These are phyloP conservation scores for Guadua angustifolia DNA, from an alignment of 176 grass and related monocot genomes.

Conservation along the genomic window DNA sequence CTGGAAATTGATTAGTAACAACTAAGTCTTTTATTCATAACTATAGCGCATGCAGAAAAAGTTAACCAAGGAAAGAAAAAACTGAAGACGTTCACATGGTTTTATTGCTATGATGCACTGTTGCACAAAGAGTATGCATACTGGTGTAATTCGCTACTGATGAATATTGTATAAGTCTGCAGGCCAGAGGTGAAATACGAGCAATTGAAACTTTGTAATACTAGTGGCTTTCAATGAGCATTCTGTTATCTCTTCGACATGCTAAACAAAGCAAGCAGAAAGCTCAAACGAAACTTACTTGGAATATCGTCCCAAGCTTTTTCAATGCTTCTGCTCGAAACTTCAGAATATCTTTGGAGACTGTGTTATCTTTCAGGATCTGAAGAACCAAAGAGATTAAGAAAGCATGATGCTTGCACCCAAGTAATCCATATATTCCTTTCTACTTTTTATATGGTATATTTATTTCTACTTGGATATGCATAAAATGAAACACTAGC, in stretches of 20 bases:
- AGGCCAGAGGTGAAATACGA: background rate
- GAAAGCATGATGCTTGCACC: constrained; percentile 1
- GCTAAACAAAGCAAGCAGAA: background rate
- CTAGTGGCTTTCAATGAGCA: background rate
- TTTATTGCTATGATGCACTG: background rate
- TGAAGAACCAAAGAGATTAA: constrained; percentile 45
- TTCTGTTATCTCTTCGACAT: background rate
- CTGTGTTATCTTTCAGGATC: constrained; percentile 83
- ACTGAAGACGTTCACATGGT: background rate
- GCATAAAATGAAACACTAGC: background rate
- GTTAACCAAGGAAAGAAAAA: background rate
- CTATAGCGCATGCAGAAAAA: background rate
- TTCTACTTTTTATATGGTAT: background rate
- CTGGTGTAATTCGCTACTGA: constrained; percentile 5
- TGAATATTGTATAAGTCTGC: background rate
- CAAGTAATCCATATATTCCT: background rate
- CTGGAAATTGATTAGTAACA: background rate
- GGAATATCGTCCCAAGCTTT: constrained; percentile 92
- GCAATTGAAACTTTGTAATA: background rate
- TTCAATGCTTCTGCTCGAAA: constrained; percentile 77
- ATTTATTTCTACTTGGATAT: constrained; percentile 1
- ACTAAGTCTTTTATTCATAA: background rate
- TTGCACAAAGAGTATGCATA: background rate
- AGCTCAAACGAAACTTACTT: constrained; percentile 55
- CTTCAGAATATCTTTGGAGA: constrained; percentile 81